Percentiles rank a stretch among this genome's conserved stretches.
phyloP scores from a whole-genome alignment of 495 filamentous ascomycete genomes.

The Apiosordaria backusii region DNA sequence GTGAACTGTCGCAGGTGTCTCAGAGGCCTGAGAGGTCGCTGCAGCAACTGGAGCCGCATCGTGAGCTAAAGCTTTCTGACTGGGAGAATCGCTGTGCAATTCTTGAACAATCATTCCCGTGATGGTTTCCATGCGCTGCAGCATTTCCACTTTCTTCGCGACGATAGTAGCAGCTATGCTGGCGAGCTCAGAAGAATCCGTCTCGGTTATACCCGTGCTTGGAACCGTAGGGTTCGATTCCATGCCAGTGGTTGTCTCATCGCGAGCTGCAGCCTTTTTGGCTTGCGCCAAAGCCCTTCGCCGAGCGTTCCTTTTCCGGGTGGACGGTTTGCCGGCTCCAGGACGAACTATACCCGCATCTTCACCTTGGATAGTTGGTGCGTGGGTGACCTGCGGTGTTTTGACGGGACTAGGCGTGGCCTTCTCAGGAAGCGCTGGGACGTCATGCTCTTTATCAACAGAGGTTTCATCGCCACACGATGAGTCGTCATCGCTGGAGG shows the following conservation, averaged over 20 bases:
- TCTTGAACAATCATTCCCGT: not conserved
- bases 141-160: constrained; percentile 25
- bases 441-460: not conserved
- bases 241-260: not conserved
- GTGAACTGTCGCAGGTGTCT: not conserved
- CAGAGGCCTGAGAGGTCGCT: not conserved
- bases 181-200: not conserved
- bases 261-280: constrained; percentile 20
- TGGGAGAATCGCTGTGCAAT: not conserved
- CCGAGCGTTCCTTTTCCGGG: constrained; percentile 43
- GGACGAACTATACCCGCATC: constrained; percentile 22
- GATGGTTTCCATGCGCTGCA: constrained; percentile 14
- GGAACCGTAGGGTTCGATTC: not conserved
- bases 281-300: constrained; percentile 30
- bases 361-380: not conserved
- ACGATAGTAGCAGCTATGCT: constrained; percentile 9
- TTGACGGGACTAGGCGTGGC: not conserved
- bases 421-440: not conserved
- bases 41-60: not conserved
- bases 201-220: not conserved
- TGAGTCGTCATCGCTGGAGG: constrained; percentile 3
- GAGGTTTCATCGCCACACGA: constrained; percentile 7
- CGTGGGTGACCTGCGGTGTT: not conserved
- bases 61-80: not conserved
- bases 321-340: constrained; percentile 35